Evolutionary conservation across 495 filamentous ascomycete species (phyloP).

Genomic region (Wilcoxina mikolae): DNA sequence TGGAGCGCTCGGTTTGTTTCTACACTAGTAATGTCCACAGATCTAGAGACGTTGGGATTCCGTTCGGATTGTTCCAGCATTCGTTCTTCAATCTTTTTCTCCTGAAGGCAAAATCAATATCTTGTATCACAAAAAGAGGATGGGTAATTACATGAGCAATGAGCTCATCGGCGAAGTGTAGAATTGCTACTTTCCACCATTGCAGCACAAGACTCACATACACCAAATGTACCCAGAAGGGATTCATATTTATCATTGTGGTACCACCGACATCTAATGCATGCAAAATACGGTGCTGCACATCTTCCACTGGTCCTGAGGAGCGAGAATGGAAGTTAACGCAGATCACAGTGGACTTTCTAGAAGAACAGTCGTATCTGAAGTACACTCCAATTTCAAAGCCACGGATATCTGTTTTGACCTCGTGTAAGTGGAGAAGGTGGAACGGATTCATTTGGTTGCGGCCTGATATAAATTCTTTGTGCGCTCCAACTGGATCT

Average conservation of each 20-base stretch:
- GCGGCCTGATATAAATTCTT: neutral
- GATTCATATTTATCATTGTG: neutral
- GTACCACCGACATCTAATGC: neutral
- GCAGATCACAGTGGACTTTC: neutral
- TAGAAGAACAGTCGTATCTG: neutral
- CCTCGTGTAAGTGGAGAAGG: neutral
- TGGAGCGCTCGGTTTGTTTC: neutral
- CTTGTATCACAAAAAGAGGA: neutral
- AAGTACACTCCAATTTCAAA: neutral
- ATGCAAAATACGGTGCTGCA: neutral
- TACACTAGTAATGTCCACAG: neutral
- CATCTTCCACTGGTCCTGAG: neutral
- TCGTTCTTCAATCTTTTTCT: neutral
- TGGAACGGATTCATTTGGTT: neutral
- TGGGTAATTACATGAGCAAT: neutral
- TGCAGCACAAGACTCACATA: neutral
- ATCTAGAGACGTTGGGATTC: neutral
- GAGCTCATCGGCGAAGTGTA: neutral
- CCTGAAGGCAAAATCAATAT: neutral
- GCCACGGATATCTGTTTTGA: neutral
- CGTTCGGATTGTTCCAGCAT: neutral
- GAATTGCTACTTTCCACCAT: neutral
- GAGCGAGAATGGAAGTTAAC: neutral
- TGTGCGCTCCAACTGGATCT: neutral
- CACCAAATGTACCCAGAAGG: neutral